Base-by-base conservation (phyloP, 495 filamentous ascomycete genomes). In the Echria macrotheca region DNA sequence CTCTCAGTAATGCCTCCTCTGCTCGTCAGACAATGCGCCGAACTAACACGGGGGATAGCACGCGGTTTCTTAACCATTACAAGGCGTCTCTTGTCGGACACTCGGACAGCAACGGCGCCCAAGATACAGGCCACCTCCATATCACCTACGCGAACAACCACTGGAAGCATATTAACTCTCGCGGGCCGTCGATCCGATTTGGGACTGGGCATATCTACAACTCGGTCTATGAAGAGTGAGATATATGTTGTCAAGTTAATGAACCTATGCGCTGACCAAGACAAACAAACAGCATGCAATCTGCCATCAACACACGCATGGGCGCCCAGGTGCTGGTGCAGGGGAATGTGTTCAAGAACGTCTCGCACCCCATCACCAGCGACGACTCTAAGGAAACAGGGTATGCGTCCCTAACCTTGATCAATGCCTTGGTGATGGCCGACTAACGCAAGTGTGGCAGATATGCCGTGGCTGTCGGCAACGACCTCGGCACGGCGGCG, bases 291-390 rank as follows among this genome's bases (percentile, higher is more conserved):
- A 61, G 68, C 42, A 69, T 80, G 36, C 60, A 52, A 54, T 76
- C 78, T 41, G 81, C 76, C 15, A 78, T 86, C 68, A 83, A 87
- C 69, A 78, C 80, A 14, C 77, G 84, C 32, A 62, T 79, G 44
- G 81, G 80, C 24, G 84, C 83, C 11, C 80, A 86, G 66, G 55
- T 83, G 2, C 66, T 84, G 11, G 76, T 84, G 32, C 71, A 86
- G 69, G 77, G 72, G 47, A 83, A 75, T 58, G 70, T 68, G 19
- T 86, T 84, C 57, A 63, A 64, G 25, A 67, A 68, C 44, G 64
- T 65, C 23, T 62, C 61, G n/a, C 59, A 63, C 15, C 59, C 67
- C 18, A 68, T 85, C 22, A 79, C 78, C 60, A 73, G 71, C 22
- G 71, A 68, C n/a, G 75, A 85, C 47, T 73, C 63, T n/a, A 72